Base-by-base conservation (phyloP, 805 yeast species). In the Candida tibetensis region DNA sequence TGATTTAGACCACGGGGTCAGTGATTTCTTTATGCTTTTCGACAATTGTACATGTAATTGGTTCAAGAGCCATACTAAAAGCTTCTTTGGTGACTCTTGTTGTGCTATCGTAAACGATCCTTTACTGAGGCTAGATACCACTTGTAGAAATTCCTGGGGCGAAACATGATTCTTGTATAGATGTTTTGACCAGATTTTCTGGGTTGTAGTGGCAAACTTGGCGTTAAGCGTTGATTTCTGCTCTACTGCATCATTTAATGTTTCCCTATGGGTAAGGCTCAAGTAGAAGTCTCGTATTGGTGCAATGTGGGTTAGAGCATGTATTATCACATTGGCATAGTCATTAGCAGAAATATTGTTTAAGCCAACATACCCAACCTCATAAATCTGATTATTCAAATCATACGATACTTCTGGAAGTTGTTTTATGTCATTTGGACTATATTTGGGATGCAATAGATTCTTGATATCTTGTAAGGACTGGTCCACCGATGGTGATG, bases 331-430 rank as follows among this genome's bases (percentile, higher is more conserved):
- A 47, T 80, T 82, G 23, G 79, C 56, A 50, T 79, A 78, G 41
- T 75, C 81, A 44, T 72, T 76, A 6, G 55, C 55, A 27, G 69
- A 65, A 29, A 74, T 62, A 46, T 78, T 77, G 53, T 76, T 81
- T 38, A 85, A 47, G 0, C 91, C 89, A 22, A 85, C 65, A 47
- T 67, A 81, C 0, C 95, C 93, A 2, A 81, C 81, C 4, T 55
- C 45, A 49, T 83, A 85, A 2, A 53, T 36, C 13, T 65, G 61
- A 8, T 69, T 69, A 28, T 62, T 54, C 28, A 80, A 54, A 49
- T 81, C 86, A 9, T 39, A 34, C 7, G 70, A 55, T 13, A 21
- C 27, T 15, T 26, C 18, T 29, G 39, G 59, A 47, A 79, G 53
- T 0, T 38, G 39, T 2, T 30, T 18, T 2, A 81, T 52, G 8